Base-by-base conservation (phyloP, 805 yeast species). In the Wickerhamomyces ciferrii region DNA sequence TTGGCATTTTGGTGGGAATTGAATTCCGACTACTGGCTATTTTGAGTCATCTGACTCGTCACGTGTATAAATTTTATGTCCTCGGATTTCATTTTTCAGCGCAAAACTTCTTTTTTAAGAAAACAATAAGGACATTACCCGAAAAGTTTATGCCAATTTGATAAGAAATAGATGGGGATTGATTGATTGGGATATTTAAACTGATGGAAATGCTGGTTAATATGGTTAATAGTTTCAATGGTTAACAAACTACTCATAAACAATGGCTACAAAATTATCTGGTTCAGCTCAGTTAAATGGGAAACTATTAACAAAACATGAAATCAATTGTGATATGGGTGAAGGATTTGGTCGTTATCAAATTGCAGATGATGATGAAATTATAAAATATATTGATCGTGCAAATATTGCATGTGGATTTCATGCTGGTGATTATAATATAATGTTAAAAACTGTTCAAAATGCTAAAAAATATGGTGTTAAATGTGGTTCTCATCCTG, bases 331-430 rank as follows among this genome's bases (percentile, higher is more conserved):
- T 51, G 69, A 65, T 46, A 63, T 65, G 67, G 69, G 69, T 3
- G 69, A 67, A 53, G 71, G 69, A 0, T 67, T 54, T 51, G 72
- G 72, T 6, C 62, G 58, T 27, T 67, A 64, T 62, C 64, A 56
- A 43, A 60, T 67, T 63, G 72, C 69, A 0, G 70, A 70, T 6
- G 72, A 68, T 52, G 68, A 59, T 18, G 71, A 69, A 23, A 61
- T 69, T 27, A 68, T 69, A 70, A 70, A 70, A 15, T 50, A 55
- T 21, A 68, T 69, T 42, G 70, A 68, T 50, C 56, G 61, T 8
- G 73, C 73, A 8, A 69, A 69, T 46, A 52, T 69, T 45, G 73
- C 73, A 10, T 69, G 73, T 53, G 73, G 73, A 5, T 68, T 63
- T 41, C 73, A 69, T 50, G 73, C 71, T 32, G 71, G 72, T 17